Evolutionary conservation across 73 alveolate species (phyloP), one percentile per base, ranked within the genome.

Genomic region (Stentor coeruleus): DNA sequence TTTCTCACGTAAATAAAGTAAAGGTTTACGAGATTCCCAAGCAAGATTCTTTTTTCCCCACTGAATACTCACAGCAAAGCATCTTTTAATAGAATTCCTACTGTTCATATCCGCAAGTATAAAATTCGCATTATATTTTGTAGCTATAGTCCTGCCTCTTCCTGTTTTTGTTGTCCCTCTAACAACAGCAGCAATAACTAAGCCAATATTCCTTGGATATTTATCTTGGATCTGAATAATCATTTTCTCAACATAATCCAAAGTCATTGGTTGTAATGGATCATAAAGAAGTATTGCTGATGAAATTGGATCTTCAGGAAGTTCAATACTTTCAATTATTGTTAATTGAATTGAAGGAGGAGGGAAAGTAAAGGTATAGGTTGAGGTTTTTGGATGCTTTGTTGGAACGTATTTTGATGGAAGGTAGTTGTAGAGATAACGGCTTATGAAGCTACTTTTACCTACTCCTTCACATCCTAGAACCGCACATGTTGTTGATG

Each of bases 11-110:
- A 66, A 31, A 31, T 20, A 20, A 20, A 66, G 36, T 15, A 31
- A 20, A 15, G n/a, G n/a, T 33, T 66, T 66, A 28, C 79, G n/a
- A 15, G 79, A 20, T 66, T 66, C 79, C 79, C 79, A 66, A 66
- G 2, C 37, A 2, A 66, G 79, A 2, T 66, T 66, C 33, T 66
- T 66, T 33, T 40, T 66, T 66, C 40, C 79, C 79, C 79, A 66
- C 37, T 66, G n/a, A 14, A 66, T 20, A 66, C 40, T 20, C n/a
- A 66, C 11, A 33, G 79, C 79, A 66, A 66, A 66, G 79, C 79
- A 66, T 2, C 39, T 20, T 66, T 66, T 20, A 28, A 66, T 31
- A 26, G 39, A 33, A 40, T 66, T 31, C 39, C 79, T 20, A 26
- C 39, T 66, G 20, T 20, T 66, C 37, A 66, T 20, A 31, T 66